A percentile compares a stretch with the other conserved stretches of the same genome.
Evolutionary conservation across 306 rosid genomes (phyloP).

Genomic region (Ormosia semicastrata): DNA sequence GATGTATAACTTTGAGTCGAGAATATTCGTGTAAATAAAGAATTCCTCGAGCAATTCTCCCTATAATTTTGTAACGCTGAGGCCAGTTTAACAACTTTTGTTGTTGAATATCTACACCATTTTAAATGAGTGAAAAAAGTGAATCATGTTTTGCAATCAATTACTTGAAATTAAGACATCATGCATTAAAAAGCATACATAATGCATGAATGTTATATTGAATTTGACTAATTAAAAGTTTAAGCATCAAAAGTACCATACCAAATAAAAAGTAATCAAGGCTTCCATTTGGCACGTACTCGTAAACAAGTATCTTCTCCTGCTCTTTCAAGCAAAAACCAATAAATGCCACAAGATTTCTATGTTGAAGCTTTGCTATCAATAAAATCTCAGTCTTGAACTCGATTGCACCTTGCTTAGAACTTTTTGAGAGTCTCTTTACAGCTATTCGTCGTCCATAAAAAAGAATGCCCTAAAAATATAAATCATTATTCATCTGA

Average conservation of each 20-base stretch:
- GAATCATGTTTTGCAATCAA: background rate
- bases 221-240: background rate
- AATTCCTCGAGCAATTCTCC: constrained; percentile 41
- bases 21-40: constrained; percentile 53
- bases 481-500: background rate
- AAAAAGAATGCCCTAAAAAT: background rate
- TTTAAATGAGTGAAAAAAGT: background rate
- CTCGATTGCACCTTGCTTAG: background rate
- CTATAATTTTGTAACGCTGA: constrained; percentile 28
- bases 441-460: background rate
- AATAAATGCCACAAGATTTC: background rate
- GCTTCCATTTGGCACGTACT: background rate
- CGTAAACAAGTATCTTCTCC: background rate
- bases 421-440: background rate
- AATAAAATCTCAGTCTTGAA: background rate
- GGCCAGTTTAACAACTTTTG: constrained; percentile 33
- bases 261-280: constrained; percentile 10
- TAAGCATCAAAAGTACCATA: background rate
- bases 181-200: background rate
- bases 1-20: constrained; percentile 37
- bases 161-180: background rate
- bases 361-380: background rate
- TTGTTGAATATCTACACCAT: background rate
- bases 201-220: background rate
- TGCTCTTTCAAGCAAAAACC: background rate